Base-by-base conservation (phyloP, 768 basidiomycete genomes). In the Boletus pseudo-olivaceus region DNA sequence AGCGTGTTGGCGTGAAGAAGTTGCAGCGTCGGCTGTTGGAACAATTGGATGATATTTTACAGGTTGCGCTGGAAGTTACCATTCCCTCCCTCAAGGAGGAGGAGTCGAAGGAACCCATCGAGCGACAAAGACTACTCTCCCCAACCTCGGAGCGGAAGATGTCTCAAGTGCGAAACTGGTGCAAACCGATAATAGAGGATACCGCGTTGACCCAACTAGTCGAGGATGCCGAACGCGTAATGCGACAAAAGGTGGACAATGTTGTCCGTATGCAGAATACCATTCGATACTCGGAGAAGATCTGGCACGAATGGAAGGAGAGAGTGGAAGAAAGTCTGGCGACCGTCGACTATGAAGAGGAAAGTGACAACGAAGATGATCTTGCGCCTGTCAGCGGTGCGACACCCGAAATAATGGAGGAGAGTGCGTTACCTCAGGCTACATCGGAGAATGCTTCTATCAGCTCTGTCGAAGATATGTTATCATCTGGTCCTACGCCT, bases 181-280 rank as follows among this genome's bases (percentile, higher is more conserved):
- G 82, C 43, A 87, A 87, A 66, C 95, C 94, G 9, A 75, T 79
- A 14, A 90, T 87, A 12, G 90, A 93, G 56, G 97, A 98, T 67
- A 75, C 83, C 3, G 96, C 93, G 0, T 76, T 98, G 49, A 75
- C 81, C 3, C 84, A 93, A 62, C 81, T 99, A 20, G 80, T 90
- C 49, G 83, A 90, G 62, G 95, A 98, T 65, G 87, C 87, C 8
- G 93, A 95, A 61, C 83, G 90, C 34, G 80, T 95, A 47, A 90
- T 95, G 81, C 79, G 91, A 32, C 87, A 91, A 72, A 99, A 99
- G 78, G 82, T 94, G 58, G 94, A 95, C 70, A 93, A 88, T 60
- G 91, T 98, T 46, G 89, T 93, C 58, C 85, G 97, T 37, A 85
- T 99, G 85, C 92, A 96, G 72, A 97, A 96, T 66, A 98, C 94